Base-by-base conservation (phyloP, 345 rosid genomes). In the Tarenaya hassleriana region DNA sequence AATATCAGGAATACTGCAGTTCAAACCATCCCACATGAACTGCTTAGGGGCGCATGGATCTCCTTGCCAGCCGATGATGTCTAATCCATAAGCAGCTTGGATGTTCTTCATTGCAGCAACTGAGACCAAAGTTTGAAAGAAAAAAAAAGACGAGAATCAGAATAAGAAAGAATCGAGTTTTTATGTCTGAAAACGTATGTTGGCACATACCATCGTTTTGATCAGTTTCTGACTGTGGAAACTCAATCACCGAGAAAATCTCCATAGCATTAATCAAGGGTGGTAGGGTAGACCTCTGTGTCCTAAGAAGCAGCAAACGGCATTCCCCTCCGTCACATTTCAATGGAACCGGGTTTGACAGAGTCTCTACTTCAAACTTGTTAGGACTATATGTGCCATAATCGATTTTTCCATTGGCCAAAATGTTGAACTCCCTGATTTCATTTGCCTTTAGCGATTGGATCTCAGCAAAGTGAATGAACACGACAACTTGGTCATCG, bases 31-130 rank as follows among this genome's bases (percentile, higher is more conserved):
- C 72, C 72, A 67, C 31, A 3, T 0, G 46, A 41, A 45, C 11
- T 0, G 51, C 13, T 3, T 13, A 11, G 63, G 67, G 21, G 32
- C 12, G 14, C 67, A 58, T 27, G 73, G 73, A 63, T 72, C 76
- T 42, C 76, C 76, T 47, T 67, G 69, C 76, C 66, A 71, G 29
- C 47, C 8, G 15, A 13, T 43, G 19, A 40, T 44, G 1, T 24
- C 8, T 24, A 66, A 24, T 27, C 61, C 53, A 11, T 73, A 73
- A 0, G 39, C n/a, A 7, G 71, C 45, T 55, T 73, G 64, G 53
- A 73, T 67, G 24, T 41, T 47, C 27, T 4, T 51, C 1, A 77
- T 43, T 1, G 78, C 72, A 51, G 61, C 34, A 46, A 47, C 82
- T 37, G 11, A 37, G 3, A 37, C n/a, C n/a, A n/a, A n/a, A n/a